Evolutionary conservation across 1,284 basidiomycete species (phyloP).

Genomic region (Wolfiporia cocos): DNA sequence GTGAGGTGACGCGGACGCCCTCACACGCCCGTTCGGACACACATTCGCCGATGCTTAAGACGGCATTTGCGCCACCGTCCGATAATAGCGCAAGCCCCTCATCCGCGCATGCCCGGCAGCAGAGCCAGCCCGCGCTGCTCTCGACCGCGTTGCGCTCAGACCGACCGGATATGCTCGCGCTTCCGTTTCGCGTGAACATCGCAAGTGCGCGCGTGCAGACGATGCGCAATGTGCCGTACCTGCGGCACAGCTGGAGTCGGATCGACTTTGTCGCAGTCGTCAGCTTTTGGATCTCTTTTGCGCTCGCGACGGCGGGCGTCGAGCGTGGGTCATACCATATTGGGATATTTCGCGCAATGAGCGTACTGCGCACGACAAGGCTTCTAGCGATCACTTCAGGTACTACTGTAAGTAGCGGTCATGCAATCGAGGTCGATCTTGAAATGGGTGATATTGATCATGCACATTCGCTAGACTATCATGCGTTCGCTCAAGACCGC

Average conservation of each 20-base stretch:
- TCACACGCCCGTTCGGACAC: constrained; percentile 23
- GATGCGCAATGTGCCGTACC: constrained; percentile 70
- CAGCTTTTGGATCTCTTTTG: constrained; percentile 80
- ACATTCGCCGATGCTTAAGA: constrained; percentile 28
- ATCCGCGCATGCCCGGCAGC: constrained; percentile 26
- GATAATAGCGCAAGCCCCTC: too few species aligned
- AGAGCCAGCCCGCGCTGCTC: constrained; percentile 38
- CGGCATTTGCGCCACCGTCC: constrained; percentile 16
- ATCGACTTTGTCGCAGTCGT: constrained; percentile 86
- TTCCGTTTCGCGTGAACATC: constrained; percentile 67
- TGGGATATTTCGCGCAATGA: constrained; percentile 86
- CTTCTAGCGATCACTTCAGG: constrained; percentile 87
- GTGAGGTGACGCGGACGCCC: neutral
- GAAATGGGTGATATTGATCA: neutral
- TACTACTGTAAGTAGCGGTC: constrained; percentile 73
- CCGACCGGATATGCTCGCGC: constrained; percentile 34
- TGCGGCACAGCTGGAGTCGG: constrained; percentile 92
- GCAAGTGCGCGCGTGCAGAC: constrained; percentile 47
- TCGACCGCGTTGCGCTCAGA: constrained; percentile 46
- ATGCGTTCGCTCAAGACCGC: constrained; percentile 92
- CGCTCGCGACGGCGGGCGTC: constrained; percentile 55
- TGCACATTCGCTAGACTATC: constrained; percentile 60
- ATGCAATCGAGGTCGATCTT: too few species aligned
- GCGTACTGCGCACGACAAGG: constrained; percentile 80
- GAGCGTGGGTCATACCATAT: constrained; percentile 72